These are phyloP conservation scores for Starmerella etchellsii DNA, from an alignment of 805 yeast genomes.

Conservation along the genomic window DNA sequence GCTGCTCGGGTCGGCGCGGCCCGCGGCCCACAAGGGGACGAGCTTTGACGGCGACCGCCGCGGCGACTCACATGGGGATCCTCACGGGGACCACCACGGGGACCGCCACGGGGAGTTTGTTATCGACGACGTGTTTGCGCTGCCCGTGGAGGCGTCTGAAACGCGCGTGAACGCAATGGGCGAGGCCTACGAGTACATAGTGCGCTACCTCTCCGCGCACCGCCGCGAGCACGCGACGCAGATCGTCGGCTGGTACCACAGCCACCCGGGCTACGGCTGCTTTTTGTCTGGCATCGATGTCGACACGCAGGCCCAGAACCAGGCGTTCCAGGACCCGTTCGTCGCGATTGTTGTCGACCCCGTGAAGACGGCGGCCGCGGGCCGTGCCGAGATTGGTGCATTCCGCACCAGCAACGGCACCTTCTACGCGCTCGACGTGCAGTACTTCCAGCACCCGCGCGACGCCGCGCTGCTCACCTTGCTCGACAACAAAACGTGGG, in stretches of 20 bases:
- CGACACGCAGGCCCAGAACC: conserved; percentile 89
- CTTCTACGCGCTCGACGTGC: conserved; percentile 55
- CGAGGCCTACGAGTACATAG: conserved; percentile 94
- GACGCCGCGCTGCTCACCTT: conserved; percentile 37
- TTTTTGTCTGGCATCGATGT: conserved; percentile 93
- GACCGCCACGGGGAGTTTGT: conserved; percentile 39
- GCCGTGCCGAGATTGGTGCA: conserved; percentile 95
- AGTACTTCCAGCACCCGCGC: conserved; percentile 40
- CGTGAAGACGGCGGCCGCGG: conserved; percentile 80
- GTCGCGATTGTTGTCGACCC: conserved; percentile 98
- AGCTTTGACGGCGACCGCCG: too few relatives aligned
- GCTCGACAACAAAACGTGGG: conserved; percentile 16
- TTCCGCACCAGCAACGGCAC: conserved; percentile 43
- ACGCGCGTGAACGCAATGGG: conserved; percentile 88
- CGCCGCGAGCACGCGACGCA: conserved; percentile 38
- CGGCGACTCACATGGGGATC: too few relatives aligned
- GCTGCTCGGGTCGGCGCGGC: conserved; percentile 55
- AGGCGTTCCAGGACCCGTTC: conserved; percentile 84
- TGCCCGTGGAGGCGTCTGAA: conserved; percentile 95
- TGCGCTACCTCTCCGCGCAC: conserved; percentile 54
- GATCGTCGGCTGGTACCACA: conserved; percentile 94
- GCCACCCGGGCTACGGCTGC: conserved; percentile 95
- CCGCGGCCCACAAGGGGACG: too few relatives aligned
- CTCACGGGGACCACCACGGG: too few relatives aligned
- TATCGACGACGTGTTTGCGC: conserved; percentile 67